Base-by-base conservation (phyloP, 2,329 filamentous ascomycete species). In the Microcyclospora tardicrescens region DNA sequence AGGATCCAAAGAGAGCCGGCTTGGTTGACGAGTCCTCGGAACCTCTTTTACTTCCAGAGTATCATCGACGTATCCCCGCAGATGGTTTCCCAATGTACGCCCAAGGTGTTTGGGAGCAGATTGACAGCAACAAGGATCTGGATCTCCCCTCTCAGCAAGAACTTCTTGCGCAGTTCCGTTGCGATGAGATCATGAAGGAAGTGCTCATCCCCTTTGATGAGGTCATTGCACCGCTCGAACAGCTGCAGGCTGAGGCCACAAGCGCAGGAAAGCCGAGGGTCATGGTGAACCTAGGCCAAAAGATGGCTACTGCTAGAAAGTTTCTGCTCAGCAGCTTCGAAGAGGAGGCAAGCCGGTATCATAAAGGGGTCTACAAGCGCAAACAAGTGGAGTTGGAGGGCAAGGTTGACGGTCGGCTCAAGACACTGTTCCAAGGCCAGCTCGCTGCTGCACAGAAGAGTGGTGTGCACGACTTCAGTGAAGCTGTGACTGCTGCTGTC, bases 81-180 rank as follows among this genome's bases (percentile, higher is more conserved):
- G 91, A 98, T 60, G 91, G 91, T n/a, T 91, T 96, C 57, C 84
- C 89, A 0, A 72, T 86, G 43, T 98, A 98, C 53, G 87, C 91
- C 0, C 79, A 91, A 58, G 85, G 87, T 31, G 77, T 98, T 33
- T 98, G 91, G 91, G 87, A 96, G 54, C 89, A 96, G 63, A 98
- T 98, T 57, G 87, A 94, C 52, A 83, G 89, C 68, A 98, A 98
- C 71, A 98, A 98, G 63, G 91, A 98, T 56, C 71, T 98, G 39
- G 91, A 98, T 62, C 64, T 98, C 42, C 91, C 91, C 3, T 96
- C 91, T 0, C 91, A 98, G 59, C 91, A 98, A 63, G 91, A 98
- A 60, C 72, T 98, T 34, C 72, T 98, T 38, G 91, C 91, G 10
- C 91, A 98, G 60, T 98, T 96, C 67, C 78, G 91, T 49, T 98